These are phyloP conservation scores for Acaromyces ingoldii DNA, from an alignment of 1,284 basidiomycete species.

Conservation along the genomic window DNA sequence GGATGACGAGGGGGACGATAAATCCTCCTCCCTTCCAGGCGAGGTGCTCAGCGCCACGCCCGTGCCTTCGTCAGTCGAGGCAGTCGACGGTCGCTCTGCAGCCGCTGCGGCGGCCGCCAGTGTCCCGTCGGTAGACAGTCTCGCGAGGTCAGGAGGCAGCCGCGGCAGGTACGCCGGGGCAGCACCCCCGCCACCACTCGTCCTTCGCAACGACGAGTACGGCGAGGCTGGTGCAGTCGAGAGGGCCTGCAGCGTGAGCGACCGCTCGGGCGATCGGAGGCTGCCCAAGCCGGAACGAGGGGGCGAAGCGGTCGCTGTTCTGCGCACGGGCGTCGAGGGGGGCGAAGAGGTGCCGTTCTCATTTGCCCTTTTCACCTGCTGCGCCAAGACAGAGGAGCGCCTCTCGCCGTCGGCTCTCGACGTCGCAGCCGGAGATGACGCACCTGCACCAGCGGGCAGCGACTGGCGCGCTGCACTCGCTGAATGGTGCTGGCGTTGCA, in stretches of 20 bases:
- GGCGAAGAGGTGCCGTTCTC: background rate
- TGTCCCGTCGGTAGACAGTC: too few species aligned
- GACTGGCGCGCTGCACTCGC: background rate
- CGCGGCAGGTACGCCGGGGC: background rate
- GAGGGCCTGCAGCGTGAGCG: constrained; percentile 5
- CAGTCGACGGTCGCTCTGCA: too few species aligned
- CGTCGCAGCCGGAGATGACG: too few species aligned
- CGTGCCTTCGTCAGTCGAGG: background rate
- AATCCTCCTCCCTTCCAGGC: background rate
- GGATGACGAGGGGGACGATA: background rate
- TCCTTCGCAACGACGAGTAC: background rate
- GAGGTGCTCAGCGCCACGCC: background rate
- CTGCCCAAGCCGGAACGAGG: background rate
- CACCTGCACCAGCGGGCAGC: too few species aligned
- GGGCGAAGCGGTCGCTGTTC: background rate
- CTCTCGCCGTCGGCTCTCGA: background rate
- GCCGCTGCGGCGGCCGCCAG: too few species aligned
- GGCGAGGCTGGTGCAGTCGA: background rate
- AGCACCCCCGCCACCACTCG: background rate
- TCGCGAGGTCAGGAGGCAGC: background rate
- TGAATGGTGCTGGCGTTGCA: background rate
- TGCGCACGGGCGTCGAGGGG: background rate
- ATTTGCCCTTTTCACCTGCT: background rate
- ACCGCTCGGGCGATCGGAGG: background rate
- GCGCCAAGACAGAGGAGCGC: background rate